A percentile compares a stretch with the other conserved stretches of the same genome.
Evolutionary conservation across 345 rosid species (phyloP).

Genomic region (Rubroshorea leprosula): DNA sequence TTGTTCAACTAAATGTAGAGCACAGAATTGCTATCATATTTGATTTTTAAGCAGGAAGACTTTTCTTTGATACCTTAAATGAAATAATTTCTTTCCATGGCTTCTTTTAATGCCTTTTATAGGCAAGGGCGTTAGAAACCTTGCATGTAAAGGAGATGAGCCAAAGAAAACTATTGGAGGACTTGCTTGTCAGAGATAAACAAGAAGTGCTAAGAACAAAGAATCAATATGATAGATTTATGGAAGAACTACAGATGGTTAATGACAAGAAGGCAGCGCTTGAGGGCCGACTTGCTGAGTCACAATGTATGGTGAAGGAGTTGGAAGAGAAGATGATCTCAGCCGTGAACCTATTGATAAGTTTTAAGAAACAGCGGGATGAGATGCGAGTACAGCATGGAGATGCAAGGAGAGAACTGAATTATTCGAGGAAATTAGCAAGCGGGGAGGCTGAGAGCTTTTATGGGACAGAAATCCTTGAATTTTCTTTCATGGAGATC

Average conservation of each 20-base stretch:
- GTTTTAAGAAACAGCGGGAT: slow-evolving; percentile 66
- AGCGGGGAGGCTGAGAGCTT: slow-evolving; percentile 34
- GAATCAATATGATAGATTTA: slow-evolving; percentile 36
- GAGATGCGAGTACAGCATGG: slow-evolving; percentile 49
- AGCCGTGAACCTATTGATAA: slow-evolving; percentile 74
- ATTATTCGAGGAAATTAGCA: slow-evolving; percentile 31
- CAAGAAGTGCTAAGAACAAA: slow-evolving; percentile 40
- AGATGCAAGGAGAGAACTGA: slow-evolving; percentile 42
- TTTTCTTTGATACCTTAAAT: neutral
- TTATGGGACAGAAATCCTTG: slow-evolving; percentile 50
- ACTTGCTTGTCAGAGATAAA: slow-evolving; percentile 41
- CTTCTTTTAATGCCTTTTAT: slow-evolving; percentile 20
- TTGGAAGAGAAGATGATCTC: slow-evolving; percentile 76
- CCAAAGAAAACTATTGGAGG: slow-evolving; percentile 60
- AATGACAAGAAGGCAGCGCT: slow-evolving; percentile 44
- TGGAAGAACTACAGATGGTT: slow-evolving; percentile 44
- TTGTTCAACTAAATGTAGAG: neutral
- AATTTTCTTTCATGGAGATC: slow-evolving; percentile 75
- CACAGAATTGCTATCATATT: too few relatives aligned
- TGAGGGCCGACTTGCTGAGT: slow-evolving; percentile 44
- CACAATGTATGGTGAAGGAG: slow-evolving; percentile 36
- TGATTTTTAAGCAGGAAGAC: too few relatives aligned
- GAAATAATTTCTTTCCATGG: slow-evolving; percentile 2
- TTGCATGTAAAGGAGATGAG: slow-evolving; percentile 52
- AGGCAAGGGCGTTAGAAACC: slow-evolving; percentile 64